Base-by-base conservation (phyloP, 192 early-diverging fungal genomes). In the Radiomyces spectabilis region DNA sequence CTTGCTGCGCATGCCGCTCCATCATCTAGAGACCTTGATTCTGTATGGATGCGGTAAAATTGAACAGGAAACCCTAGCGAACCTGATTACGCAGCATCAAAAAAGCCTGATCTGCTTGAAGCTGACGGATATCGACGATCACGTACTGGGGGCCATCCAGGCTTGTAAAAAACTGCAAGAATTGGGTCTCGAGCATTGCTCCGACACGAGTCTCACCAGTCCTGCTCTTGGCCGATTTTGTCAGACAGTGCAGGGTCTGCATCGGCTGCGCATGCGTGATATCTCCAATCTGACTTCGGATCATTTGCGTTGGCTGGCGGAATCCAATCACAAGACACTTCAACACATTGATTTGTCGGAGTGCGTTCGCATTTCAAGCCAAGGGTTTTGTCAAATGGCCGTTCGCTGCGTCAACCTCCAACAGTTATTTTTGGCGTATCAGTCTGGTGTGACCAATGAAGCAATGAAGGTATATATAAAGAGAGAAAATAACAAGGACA, bases 1-100 rank as follows among this genome's bases (percentile, higher is more conserved):
- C 1, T 29, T 65, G 3, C 34, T 65, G 6, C 27, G 41, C 30
- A 54, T 51, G 41, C 51, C 38, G 12, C 42, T 8, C 8, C 30
- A 43, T 26, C 49, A 44, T 21, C 29, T 65, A 10, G 45, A 65
- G 35, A 52, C 37, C 2, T 40, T 65, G 0, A 65, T 51, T 13
- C 31, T 65, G 1, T 65, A 65, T 40, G 63, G 63, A 4, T 65
- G 63, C 18, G 51, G 55, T 24, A 51, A 54, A 48, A 65, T 65
- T n/a, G 38, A 65, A 37, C 21, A 49, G 4, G 6, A 41, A 9
- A 35, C 49, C 21, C n/a, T 65, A 3, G 55, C 52, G 1, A 29
- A 18, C 7, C 41, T 65, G 24, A 65, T 65, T 27, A 8, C 34
- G 2, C 42, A 51, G 2, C 63, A 65, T 53, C 34, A 49, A 0